These are phyloP conservation scores for Fagopyrum esculentum DNA, from an alignment of 148 eudicot genomes.

Conservation along the genomic window DNA sequence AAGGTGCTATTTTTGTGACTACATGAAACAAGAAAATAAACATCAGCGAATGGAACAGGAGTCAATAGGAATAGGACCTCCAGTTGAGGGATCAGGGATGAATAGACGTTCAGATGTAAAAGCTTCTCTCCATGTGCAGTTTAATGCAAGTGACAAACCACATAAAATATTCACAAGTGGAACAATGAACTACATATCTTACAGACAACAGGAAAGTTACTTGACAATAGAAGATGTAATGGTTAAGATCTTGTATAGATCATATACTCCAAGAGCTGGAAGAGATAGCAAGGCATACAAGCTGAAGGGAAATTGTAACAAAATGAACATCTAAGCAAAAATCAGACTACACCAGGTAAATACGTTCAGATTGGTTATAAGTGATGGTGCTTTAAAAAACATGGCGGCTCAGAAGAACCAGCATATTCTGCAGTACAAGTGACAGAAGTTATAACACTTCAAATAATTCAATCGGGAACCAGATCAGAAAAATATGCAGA, in stretches of 20 bases:
- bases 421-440: neutral
- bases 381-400: neutral
- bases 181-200: neutral
- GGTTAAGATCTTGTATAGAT: neutral
- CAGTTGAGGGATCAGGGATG: constrained; percentile 61
- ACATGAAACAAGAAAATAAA: constrained; percentile 7
- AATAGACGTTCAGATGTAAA: constrained; percentile 22
- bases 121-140: constrained; percentile 15
- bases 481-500: neutral
- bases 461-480: neutral
- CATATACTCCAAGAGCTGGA: neutral
- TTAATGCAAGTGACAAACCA: neutral
- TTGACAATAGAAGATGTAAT: neutral
- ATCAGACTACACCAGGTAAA: neutral
- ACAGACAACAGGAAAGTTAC: neutral
- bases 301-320: neutral
- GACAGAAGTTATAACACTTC: neutral
- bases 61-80: constrained; percentile 91
- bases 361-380: neutral
- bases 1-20: neutral
- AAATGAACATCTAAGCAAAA: neutral
- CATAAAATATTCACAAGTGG: neutral
- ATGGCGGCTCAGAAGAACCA: neutral
- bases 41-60: neutral
- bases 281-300: neutral